Evolutionary conservation across 176 grass and related monocot species (phyloP).

Genomic region (Oryza brachyantha): DNA sequence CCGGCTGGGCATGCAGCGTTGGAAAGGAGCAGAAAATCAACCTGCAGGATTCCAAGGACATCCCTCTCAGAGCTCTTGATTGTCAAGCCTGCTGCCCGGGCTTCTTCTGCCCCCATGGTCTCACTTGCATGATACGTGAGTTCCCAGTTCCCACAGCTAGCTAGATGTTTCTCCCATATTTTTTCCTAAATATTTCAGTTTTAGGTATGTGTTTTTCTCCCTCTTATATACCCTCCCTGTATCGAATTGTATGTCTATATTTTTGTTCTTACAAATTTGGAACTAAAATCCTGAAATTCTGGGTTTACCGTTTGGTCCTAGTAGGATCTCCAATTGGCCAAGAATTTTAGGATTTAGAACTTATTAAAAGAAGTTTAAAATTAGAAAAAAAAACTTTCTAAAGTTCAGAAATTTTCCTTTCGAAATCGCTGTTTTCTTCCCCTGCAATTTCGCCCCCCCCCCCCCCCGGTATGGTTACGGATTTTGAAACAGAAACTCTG

Average conservation of each 20-base stretch:
- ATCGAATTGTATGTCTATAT: neutral
- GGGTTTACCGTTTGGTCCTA: too few relatives aligned
- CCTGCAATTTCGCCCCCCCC: too few relatives aligned
- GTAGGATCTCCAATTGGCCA: too few relatives aligned
- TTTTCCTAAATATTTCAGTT: neutral
- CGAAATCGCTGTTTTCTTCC: too few relatives aligned
- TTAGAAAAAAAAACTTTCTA: too few relatives aligned
- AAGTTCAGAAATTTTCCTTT: too few relatives aligned
- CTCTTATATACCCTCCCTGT: neutral
- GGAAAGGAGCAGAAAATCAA: slow-evolving; percentile 53
- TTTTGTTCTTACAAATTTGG: neutral
- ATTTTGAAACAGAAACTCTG: too few relatives aligned
- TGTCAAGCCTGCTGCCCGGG: slow-evolving; percentile 80
- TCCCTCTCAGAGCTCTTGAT: slow-evolving; percentile 49
- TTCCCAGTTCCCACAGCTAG: neutral
- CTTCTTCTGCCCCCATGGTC: slow-evolving; percentile 91
- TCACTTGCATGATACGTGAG: slow-evolving; percentile 99
- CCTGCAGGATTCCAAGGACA: slow-evolving; percentile 53
- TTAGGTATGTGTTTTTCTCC: neutral
- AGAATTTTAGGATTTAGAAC: too few relatives aligned
- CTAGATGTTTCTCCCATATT: too few relatives aligned
- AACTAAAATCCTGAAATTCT: too few relatives aligned
- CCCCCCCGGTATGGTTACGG: too few relatives aligned
- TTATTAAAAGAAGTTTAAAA: too few relatives aligned
- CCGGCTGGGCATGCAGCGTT: slow-evolving; percentile 78